Evolutionary conservation across 805 yeast genomes (phyloP), one percentile per base, ranked within the genome.

Genomic region (Cyberlindnera mississippiensis): DNA sequence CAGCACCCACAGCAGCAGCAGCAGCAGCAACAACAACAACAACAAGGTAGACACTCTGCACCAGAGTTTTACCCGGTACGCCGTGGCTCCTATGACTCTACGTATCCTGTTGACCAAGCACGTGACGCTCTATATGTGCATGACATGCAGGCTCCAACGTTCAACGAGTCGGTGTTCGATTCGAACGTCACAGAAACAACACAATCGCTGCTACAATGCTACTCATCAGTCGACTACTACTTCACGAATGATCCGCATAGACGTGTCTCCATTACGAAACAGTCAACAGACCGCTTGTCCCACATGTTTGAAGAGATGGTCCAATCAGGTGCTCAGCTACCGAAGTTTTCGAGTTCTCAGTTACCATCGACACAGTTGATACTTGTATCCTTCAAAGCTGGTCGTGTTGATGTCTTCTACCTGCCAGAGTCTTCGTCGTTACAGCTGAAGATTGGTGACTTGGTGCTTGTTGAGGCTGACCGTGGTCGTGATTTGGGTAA

Each of bases 401-500:
- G 88, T 8, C 69, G 96, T 33, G 64, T 82, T 41, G 96, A 88
- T 61, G 87, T 86, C 8, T 87, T 84, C 55, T 78, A 76, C 56
- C 62, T 81, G 16, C 79, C 87, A 19, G 56, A 51, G 12, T 41
- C 44, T 15, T 48, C 52, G 11, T 22, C 46, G 1, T 33, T 56
- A 41, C 62, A 61, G 28, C 66, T 84, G 49, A 73, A 72, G 52
- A 67, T 74, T 40, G 73, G 76, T 45, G 93, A 85, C 60, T 66
- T 85, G 57, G 85, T 85, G 8, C 76, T 85, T 24, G 84, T 85
- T 40, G 93, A 85, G 60, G 95, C 93, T 38, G 95, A 85, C 58
- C 71, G 93, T 47, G 95, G 95, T 20, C 80, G 80, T 53, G 95
- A 85, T 61, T 63, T 85, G 51, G 93, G 82, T n/a, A 75, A 81